phyloP scores from a whole-genome alignment of 495 filamentous ascomycete species.

The Penicillium diatomitis region DNA sequence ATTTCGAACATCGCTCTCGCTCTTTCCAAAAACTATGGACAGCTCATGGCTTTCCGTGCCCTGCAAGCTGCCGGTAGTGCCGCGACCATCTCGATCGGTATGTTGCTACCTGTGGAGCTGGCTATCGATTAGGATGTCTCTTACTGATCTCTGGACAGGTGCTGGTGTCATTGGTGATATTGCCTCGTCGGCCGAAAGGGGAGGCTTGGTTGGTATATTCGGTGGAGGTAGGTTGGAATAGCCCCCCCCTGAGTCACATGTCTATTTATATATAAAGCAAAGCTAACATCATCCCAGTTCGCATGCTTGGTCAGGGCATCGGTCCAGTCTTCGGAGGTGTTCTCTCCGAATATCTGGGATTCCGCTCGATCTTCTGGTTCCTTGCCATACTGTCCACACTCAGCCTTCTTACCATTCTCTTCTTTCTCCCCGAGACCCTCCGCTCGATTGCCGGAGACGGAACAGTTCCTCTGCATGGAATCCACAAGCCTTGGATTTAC shows the following conservation, averaged over 20 bases:
- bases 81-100: slow-evolving; percentile 38
- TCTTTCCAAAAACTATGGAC: slow-evolving; percentile 51
- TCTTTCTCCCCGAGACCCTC: slow-evolving; percentile 61
- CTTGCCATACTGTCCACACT: slow-evolving; percentile 47
- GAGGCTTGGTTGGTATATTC: slow-evolving; percentile 31
- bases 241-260: no score
- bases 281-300: slow-evolving; percentile 8
- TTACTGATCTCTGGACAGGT: slow-evolving; percentile 8
- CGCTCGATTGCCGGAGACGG: slow-evolving; percentile 68
- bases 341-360: slow-evolving; percentile 55
- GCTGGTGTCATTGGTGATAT: slow-evolving; percentile 36
- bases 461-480: slow-evolving; percentile 26
- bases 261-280: no score
- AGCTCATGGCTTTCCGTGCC: slow-evolving; percentile 53
- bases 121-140: neutral
- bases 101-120: neutral
- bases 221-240: slow-evolving; percentile 21
- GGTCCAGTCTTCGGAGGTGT: slow-evolving; percentile 60
- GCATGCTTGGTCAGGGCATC: slow-evolving; percentile 44
- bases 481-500: slow-evolving; percentile 32
- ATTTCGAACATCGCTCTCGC: slow-evolving; percentile 54
- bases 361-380: slow-evolving; percentile 67
- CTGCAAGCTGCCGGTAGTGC: slow-evolving; percentile 56
- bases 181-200: slow-evolving; percentile 28
- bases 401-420: slow-evolving; percentile 39